phyloP scores from a whole-genome alignment of 2,329 filamentous ascomycete species.

The Xylaria sp. region DNA sequence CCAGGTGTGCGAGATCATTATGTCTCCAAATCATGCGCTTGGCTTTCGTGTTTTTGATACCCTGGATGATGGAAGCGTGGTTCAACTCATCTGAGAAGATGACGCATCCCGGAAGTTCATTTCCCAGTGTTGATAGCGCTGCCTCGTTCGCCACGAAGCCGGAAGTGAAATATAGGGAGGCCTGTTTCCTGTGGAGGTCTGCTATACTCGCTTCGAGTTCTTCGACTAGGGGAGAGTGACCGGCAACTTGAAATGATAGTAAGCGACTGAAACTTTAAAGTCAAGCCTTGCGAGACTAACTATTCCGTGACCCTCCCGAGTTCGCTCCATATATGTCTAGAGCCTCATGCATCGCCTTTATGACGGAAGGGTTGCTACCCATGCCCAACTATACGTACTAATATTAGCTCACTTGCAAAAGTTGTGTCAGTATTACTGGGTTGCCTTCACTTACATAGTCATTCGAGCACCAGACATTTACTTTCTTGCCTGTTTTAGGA shows the following conservation, averaged over 20 bases:
- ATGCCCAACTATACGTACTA: background rate
- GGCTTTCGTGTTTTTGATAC: constrained; percentile 1
- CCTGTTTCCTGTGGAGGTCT: background rate
- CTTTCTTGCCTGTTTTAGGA: constrained; percentile 1
- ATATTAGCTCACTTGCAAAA: background rate
- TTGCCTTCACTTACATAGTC: background rate
- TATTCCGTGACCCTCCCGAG: background rate
- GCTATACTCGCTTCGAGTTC: background rate
- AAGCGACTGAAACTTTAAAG: background rate
- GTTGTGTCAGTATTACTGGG: background rate
- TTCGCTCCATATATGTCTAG: background rate
- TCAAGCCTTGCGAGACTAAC: background rate
- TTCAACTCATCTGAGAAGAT: background rate
- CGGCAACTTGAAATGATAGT: background rate
- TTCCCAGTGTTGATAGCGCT: background rate
- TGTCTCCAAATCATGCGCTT: background rate
- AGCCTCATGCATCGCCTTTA: background rate
- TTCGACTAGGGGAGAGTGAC: background rate
- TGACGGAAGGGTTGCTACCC: constrained; percentile 1
- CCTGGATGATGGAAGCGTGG: background rate
- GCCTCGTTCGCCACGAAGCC: background rate
- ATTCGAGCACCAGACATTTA: background rate
- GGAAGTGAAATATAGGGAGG: background rate
- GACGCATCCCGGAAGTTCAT: background rate
- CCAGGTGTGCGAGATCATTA: background rate